phyloP scores from a whole-genome alignment of 208 protist species.

The Trypanosoma cruzi region DNA sequence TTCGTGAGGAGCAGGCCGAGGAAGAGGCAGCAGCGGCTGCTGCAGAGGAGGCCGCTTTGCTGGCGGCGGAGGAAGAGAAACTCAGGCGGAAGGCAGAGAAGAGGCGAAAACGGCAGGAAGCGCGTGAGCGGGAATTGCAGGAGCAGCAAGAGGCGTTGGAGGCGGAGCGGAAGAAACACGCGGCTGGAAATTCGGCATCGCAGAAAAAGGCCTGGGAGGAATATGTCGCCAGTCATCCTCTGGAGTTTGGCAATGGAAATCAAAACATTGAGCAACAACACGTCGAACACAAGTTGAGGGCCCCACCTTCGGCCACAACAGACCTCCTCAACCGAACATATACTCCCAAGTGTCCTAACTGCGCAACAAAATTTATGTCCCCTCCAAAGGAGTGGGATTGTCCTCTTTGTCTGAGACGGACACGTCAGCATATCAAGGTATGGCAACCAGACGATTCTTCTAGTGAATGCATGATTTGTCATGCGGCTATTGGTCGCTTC shows the following conservation, averaged over 20 bases:
- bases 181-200: slow-evolving; percentile 34
- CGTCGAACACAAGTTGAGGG: slow-evolving; percentile 57
- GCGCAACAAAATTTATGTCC: slow-evolving; percentile 46
- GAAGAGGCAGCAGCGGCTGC: slow-evolving; percentile 29
- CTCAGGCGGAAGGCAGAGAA: not conserved
- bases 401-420: slow-evolving; percentile 49
- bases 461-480: slow-evolving; percentile 68
- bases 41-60: slow-evolving; percentile 31
- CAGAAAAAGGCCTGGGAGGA: slow-evolving; percentile 83
- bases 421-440: slow-evolving; percentile 48
- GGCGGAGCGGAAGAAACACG: slow-evolving; percentile 41
- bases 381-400: slow-evolving; percentile 81
- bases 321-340: slow-evolving; percentile 68
- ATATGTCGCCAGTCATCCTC: slow-evolving; percentile 72
- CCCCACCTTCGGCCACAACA: slow-evolving; percentile 40
- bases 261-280: slow-evolving; percentile 65
- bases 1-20: slow-evolving; percentile 35
- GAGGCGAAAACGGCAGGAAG: slow-evolving; percentile 56
- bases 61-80: slow-evolving; percentile 38
- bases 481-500: slow-evolving; percentile 59
- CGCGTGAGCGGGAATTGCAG: slow-evolving; percentile 53
- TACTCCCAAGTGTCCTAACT: slow-evolving; percentile 70
- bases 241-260: slow-evolving; percentile 44
- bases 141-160: slow-evolving; percentile 68
- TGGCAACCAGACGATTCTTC: slow-evolving; percentile 83